Base-by-base conservation (phyloP, 2,329 filamentous ascomycete genomes). In the Fusarium scirpi region DNA sequence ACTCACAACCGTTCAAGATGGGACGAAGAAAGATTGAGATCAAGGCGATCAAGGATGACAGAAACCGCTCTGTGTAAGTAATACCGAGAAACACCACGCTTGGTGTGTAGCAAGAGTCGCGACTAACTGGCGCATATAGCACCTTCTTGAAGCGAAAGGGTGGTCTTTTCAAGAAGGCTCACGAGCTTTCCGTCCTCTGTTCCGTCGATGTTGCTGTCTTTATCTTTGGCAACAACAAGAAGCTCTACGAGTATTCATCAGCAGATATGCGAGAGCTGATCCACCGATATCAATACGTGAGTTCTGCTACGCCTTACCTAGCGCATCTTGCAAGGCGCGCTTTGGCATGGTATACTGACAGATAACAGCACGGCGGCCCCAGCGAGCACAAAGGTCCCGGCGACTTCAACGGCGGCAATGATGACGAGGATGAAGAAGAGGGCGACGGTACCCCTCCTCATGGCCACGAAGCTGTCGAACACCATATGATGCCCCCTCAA, bases 11-110 rank as follows among this genome's bases (percentile, higher is more conserved):
- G 61, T 53, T 72, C 69, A 78, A 48, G 55, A 99, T 99, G 96
- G 96, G 96, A 81, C 91, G 96, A 82, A 91, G 96, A 88, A 99
- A 99, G 90, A 99, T 99, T 80, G 96, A 98, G 86, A 98, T 99
- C 87, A 98, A 98, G 85, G 94, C 95, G 76, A 98, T 98, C 87
- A 98, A 97, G 84, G 94, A 98, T 90, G 94, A 98, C 83, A 90
- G 94, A 78, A 98, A 98, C 80, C 94, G 94, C 80, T 97, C 94
- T 77, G 94, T 98, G 94, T 98, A 94, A 82, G 93, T 86, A 62
- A 46, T n/a, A 48, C 27, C 18, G 8, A 18, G 46, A 43, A 54
- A 18, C 13, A 20, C 57, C n/a, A 52, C 18, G 24, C 16, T 29
- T 25, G 16, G 15, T 41, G 38, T 52, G 20, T 45, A 43, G 18